A percentile compares a stretch with the other conserved stretches of the same genome.
Evolutionary conservation across 768 basidiomycete genomes (phyloP).

Genomic region (Naematelia encephala): DNA sequence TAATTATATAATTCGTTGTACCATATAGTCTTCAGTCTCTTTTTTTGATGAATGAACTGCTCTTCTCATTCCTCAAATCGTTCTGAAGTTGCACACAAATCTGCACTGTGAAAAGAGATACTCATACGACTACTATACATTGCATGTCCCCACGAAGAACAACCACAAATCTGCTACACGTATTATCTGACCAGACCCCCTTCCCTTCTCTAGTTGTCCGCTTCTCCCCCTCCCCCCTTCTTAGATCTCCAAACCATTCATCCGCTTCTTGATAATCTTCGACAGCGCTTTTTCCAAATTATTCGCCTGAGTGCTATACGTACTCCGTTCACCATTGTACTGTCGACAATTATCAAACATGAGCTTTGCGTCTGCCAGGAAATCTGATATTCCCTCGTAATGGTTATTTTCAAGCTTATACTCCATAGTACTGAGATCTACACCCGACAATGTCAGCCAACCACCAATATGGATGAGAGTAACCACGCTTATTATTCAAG

Average conservation of each 20-base stretch:
- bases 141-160: no score
- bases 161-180: no score
- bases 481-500: no score
- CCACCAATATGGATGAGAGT: no score
- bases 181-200: no score
- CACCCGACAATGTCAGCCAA: background rate
- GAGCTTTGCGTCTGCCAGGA: constrained; percentile 73
- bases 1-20: background rate
- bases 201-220: background rate
- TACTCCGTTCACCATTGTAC: constrained; percentile 72
- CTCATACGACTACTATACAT: no score
- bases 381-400: constrained; percentile 69
- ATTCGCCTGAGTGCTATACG: constrained; percentile 79
- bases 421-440: constrained; percentile 84
- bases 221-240: background rate
- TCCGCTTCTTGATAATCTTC: constrained; percentile 49
- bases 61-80: background rate
- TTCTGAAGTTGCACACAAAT: no score
- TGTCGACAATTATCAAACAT: constrained; percentile 83
- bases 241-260: background rate
- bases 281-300: constrained; percentile 73
- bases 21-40: background rate
- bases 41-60: no score
- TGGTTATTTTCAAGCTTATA: constrained; percentile 84
- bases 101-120: no score